Evolutionary conservation across 2,329 filamentous ascomycete genomes (phyloP).

Genomic region (Didymella pinodella): DNA sequence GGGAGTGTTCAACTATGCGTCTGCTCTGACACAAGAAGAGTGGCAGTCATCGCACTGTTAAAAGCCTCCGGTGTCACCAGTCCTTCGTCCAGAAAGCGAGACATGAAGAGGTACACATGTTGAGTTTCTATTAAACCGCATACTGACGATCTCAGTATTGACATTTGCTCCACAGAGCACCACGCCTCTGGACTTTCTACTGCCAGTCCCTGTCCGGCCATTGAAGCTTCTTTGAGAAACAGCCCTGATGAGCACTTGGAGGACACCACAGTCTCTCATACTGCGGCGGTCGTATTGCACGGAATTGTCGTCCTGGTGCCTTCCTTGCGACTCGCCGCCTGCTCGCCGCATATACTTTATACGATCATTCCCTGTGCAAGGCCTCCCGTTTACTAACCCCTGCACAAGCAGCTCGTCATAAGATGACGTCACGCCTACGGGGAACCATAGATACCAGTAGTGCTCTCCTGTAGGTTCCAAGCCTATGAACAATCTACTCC

Average conservation of each 20-base stretch:
- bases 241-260: not conserved
- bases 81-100: not conserved
- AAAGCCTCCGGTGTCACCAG: not conserved
- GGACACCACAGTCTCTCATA: not conserved
- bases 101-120: not conserved
- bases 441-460: not conserved
- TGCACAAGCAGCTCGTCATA: not conserved
- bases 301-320: not conserved
- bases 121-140: not conserved
- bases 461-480: not conserved
- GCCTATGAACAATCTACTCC: not conserved
- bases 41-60: not conserved
- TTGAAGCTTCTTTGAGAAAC: not conserved
- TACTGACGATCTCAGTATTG: not conserved
- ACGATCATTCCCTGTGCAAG: not conserved
- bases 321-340: not conserved
- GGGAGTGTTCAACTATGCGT: no score
- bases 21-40: not conserved
- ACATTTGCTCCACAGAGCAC: not conserved
- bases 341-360: not conserved
- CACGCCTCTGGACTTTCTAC: not conserved
- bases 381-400: not conserved
- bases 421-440: not conserved
- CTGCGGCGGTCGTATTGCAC: not conserved
- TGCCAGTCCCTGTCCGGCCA: not conserved